Base-by-base conservation (phyloP, 2,329 filamentous ascomycete species). In the Didymella pomorum region DNA sequence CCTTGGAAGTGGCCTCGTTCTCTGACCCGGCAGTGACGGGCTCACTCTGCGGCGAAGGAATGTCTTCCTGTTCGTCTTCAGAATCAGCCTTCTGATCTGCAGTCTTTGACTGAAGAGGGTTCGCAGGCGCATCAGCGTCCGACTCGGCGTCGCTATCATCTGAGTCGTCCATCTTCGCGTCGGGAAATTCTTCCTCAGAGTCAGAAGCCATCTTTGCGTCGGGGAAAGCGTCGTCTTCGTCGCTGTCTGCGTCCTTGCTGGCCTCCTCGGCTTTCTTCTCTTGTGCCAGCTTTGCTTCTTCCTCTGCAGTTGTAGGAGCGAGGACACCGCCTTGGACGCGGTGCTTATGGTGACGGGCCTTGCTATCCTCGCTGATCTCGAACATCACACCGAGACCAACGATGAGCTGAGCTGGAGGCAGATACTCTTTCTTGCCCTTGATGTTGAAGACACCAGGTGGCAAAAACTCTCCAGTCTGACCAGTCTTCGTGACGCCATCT, bases 341-440 rank as follows among this genome's bases (percentile, higher is more conserved):
- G 73, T 96, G 90, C 74, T 91, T 94, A 41, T 88, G 83, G 75
- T 97, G 93, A 56, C 87, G 90, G 4, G 83, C 84, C 74, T 92
- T 91, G 78, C 93, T 97, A 69, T 93, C 90, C 55, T 96, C 91
- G 69, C 92, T 96, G 51, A 98, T 89, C 69, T 87, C 89, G 77
- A 96, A 99, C 77, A 96, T 83, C 43, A 97, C 84, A 1, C 88
- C 93, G 71, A 98, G 91, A 0, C 95, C 95, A 29, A 99, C 85
- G 1, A 97, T 81, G 26, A 98, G 82, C 70, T 94, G 93, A 7
- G 92, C 89, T 1, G 95, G 94, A 0, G 94, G 91, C 33, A 99
- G 78, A 67, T 90, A 95, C 70, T 97, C 97, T 80, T 97, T 98
- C 79, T 91, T 90, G 2, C 93, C 94, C 35, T 86, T 85, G 46